Evolutionary conservation across 2,329 filamentous ascomycete genomes (phyloP).

Genomic region (Dichotomopilus funicola): DNA sequence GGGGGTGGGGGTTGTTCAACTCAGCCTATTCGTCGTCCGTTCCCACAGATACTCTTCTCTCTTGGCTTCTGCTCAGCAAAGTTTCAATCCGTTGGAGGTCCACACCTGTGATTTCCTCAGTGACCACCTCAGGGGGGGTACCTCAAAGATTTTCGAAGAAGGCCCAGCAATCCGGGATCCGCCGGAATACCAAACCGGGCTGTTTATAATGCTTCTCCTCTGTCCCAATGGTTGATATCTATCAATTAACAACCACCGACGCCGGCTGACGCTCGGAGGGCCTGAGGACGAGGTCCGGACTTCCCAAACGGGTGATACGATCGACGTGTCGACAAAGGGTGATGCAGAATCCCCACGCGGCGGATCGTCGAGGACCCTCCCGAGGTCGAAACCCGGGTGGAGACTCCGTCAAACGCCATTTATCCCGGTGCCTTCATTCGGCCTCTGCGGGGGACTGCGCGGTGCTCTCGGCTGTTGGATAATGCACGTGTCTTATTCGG

Average conservation of each 20-base stretch:
- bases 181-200: no score
- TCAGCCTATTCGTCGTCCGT: neutral
- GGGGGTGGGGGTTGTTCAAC: neutral
- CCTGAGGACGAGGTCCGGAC: conserved; percentile 12
- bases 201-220: no score
- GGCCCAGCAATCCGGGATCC: no score
- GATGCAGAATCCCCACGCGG: conserved; percentile 7
- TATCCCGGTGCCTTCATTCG: neutral
- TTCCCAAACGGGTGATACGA: conserved; percentile 20
- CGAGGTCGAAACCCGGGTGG: conserved; percentile 10
- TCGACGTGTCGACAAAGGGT: conserved; percentile 4
- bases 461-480: neutral
- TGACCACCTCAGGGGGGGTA: no score
- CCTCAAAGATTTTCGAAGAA: no score
- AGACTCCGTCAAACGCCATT: neutral
- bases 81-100: no score
- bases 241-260: no score
- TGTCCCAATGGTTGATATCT: no score
- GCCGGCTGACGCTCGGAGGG: neutral
- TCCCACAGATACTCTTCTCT: no score
- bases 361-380: conserved; percentile 4
- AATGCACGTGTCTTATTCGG: neutral
- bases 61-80: no score
- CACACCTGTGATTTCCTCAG: no score
- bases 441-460: neutral